Conservation (phyloP, 768 basidiomycete genomes). For the Paxillus involutus region DNA sequence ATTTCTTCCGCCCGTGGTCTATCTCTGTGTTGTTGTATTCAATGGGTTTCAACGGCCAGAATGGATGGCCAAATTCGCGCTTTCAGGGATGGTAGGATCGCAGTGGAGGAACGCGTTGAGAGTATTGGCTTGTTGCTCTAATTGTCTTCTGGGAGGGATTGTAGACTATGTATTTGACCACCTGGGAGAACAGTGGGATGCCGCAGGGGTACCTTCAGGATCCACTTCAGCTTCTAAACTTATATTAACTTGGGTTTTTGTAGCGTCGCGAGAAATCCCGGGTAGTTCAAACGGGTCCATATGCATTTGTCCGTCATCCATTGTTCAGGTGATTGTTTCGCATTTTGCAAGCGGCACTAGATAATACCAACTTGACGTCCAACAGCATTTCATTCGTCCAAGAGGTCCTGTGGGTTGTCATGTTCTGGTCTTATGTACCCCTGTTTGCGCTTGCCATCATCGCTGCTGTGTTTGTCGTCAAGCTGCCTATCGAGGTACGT, state of each 20-base stretch:
- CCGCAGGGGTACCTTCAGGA: conserved; percentile 16
- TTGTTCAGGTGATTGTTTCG: conserved; percentile 20
- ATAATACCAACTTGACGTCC: background rate
- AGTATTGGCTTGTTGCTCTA: conserved; percentile 13
- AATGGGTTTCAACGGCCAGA: conserved; percentile 24
- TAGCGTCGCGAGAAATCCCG: conserved; percentile 25
- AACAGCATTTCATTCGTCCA: background rate
- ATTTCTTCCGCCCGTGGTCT: conserved; percentile 17
- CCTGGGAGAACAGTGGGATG: conserved; percentile 24
- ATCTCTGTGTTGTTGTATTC: conserved; percentile 16
- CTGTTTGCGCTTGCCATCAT: conserved; percentile 15
- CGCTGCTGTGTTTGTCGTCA: conserved; percentile 13
- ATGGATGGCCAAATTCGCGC: conserved; percentile 22
- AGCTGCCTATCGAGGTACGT: conserved; percentile 29
- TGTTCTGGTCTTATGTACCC: conserved; percentile 28
- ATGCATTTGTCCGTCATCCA: conserved; percentile 31
- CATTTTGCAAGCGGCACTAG: too few species aligned
- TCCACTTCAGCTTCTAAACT: background rate
- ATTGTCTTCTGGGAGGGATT: background rate
- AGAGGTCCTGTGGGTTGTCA: background rate
- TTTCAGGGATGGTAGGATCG: conserved; percentile 9
- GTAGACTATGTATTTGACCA: background rate
- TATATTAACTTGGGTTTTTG: background rate
- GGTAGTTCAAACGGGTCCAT: conserved; percentile 30
- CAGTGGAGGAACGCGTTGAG: conserved; percentile 13